These are phyloP conservation scores for Ophiosphaerella narmari DNA, from an alignment of 2,329 filamentous ascomycete genomes.

Conservation along the genomic window DNA sequence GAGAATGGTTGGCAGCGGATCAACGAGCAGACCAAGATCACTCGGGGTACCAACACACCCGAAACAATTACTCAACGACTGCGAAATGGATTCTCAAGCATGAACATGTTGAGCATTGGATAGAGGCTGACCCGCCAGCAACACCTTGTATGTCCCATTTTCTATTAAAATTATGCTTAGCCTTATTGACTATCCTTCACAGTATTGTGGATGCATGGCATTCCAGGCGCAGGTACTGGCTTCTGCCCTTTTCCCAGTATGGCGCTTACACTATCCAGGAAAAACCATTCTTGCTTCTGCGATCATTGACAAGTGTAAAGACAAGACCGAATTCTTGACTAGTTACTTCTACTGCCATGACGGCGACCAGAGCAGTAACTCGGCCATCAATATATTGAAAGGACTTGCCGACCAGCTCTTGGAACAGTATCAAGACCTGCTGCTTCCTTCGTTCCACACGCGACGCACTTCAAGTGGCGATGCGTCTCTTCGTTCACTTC, in stretches of 20 bases:
- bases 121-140: conserved; percentile 7
- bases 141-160: conserved; percentile 3
- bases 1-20: conserved; percentile 25
- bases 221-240: conserved; percentile 29
- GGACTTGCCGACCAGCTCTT: conserved; percentile 25
- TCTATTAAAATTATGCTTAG: background rate
- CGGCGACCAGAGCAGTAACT: conserved; percentile 15
- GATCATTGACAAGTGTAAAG: conserved; percentile 24
- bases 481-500: conserved; percentile 17
- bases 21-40: conserved; percentile 18
- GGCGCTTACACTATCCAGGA: conserved; percentile 12
- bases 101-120: conserved; percentile 25
- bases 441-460: conserved; percentile 19
- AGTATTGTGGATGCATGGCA: conserved; percentile 15
- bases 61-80: conserved; percentile 17
- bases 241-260: background rate
- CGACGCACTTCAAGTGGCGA: conserved; percentile 19
- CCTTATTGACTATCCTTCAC: conserved; percentile 11
- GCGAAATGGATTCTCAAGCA: conserved; percentile 26
- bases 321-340: conserved; percentile 7
- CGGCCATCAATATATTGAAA: conserved; percentile 19
- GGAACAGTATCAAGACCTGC: conserved; percentile 12
- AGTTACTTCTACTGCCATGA: conserved; percentile 32
- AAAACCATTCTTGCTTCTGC: conserved; percentile 35
- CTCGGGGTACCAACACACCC: conserved; percentile 3